Evolutionary conservation across 2,329 filamentous ascomycete genomes (phyloP), one percentile per base, ranked within the genome.

Genomic region (Talaromyces verruculosus): DNA sequence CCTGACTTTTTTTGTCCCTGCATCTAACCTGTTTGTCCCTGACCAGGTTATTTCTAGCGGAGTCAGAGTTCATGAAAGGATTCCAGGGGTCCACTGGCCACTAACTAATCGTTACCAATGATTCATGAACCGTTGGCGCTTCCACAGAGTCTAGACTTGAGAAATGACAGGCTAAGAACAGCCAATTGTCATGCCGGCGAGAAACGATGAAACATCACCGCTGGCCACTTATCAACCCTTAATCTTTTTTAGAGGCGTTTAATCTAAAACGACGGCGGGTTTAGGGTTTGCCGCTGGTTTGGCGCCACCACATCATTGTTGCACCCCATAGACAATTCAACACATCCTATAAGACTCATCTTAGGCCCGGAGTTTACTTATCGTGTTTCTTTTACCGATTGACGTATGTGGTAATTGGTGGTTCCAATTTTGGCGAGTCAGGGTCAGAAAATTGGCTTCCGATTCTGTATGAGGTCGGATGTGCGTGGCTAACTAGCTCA

Each of bases 191-290:
- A 33, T 51, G 22, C 47, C 22, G 47, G 49, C 49, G 7, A 53
- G 15, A n/a, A 53, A 30, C 28, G 49, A 53, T 53, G 49, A 53
- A 53, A 53, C 49, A 28, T 49, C 13, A 25, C 10, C 10, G 43
- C 43, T 22, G 5, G 5, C 22, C 22, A 17, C 47, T 33, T 3
- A 33, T n/a, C 28, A 33, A 53, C 25, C 49, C 49, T 33, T 53
- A 30, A 53, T 30, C n/a, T 33, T 28, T 25, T 22, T 5, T 4
- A 3, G 0, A 5, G 8, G 45, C 5, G 19, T 49, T 53, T 19
- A 7, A 53, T 33, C 49, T 53, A n/a, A 53, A 53, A 53, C 49
- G 49, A 53, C 49, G 49, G 49, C 49, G 49, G 17, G 22, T 51
- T 51, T 49, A 49, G 47, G 19, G 47, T 51, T 47, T 51, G 47